A percentile compares a stretch with the other conserved stretches of the same genome.
Conservation (phyloP, 768 basidiomycete species). For the Polyporus arcularius region DNA sequence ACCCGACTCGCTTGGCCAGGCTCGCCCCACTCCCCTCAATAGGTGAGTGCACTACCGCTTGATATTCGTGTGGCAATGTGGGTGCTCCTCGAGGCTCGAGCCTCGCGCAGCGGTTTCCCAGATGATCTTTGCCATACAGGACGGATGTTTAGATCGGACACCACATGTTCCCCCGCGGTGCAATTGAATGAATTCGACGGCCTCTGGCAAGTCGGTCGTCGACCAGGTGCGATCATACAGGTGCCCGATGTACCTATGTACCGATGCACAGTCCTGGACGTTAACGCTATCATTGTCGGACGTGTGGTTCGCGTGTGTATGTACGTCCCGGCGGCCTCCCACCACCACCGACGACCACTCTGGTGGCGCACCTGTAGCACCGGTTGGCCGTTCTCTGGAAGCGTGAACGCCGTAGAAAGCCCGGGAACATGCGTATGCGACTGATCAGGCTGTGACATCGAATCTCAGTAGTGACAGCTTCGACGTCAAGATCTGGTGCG, state of each 20-base stretch:
- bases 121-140: background rate
- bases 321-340: background rate
- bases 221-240: background rate
- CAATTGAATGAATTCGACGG: background rate
- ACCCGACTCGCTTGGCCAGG: background rate
- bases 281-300: constrained; percentile 1
- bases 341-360: background rate
- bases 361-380: background rate
- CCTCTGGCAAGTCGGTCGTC: background rate
- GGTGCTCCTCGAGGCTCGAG: background rate
- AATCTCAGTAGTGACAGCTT: constrained; percentile 6
- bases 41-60: background rate
- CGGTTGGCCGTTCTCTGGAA: background rate
- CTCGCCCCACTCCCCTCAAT: background rate
- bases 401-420: background rate
- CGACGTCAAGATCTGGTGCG: constrained; percentile 4
- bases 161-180: background rate
- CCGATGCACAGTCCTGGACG: background rate
- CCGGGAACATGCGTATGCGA: background rate
- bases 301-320: background rate
- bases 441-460: background rate
- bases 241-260: background rate
- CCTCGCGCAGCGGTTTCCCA: background rate
- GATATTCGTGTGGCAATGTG: background rate
- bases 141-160: too few relatives aligned